Conservation (phyloP, 257 asterid genomes). For the Lycium ferocissimum region DNA sequence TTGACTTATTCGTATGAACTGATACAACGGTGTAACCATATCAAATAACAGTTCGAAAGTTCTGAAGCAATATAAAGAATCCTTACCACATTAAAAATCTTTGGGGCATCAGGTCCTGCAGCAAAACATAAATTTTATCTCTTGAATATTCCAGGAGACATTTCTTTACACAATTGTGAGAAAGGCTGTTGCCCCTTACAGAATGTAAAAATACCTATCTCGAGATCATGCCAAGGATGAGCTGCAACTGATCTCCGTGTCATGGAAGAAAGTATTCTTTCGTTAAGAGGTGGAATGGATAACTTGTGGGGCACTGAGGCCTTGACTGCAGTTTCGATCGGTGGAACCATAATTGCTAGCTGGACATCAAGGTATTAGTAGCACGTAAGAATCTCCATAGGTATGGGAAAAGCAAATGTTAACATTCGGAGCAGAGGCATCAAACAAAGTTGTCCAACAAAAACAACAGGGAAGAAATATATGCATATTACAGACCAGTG, state of each 20-base stretch:
- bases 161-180: conserved; percentile 7
- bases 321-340: conserved; percentile 52
- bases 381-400: conserved; percentile 30
- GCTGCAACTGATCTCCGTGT: conserved; percentile 86
- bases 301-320: conserved; percentile 41
- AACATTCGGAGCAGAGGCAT: background rate
- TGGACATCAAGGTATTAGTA: conserved; percentile 32
- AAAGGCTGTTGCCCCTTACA: background rate
- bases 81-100: conserved; percentile 85
- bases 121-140: conserved; percentile 34
- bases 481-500: conserved; percentile 6
- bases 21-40: background rate
- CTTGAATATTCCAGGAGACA: background rate
- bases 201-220: conserved; percentile 64
- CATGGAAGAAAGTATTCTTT: conserved; percentile 87
- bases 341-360: conserved; percentile 64
- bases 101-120: conserved; percentile 94
- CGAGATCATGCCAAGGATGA: conserved; percentile 99
- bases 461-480: background rate
- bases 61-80: conserved; percentile 32
- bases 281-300: conserved; percentile 73
- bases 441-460: background rate
- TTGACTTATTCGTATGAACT: background rate
- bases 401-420: background rate
- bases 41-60: conserved; percentile 10